Conservation (phyloP, 148 eudicot genomes). For the Rhododendron ovatum region DNA sequence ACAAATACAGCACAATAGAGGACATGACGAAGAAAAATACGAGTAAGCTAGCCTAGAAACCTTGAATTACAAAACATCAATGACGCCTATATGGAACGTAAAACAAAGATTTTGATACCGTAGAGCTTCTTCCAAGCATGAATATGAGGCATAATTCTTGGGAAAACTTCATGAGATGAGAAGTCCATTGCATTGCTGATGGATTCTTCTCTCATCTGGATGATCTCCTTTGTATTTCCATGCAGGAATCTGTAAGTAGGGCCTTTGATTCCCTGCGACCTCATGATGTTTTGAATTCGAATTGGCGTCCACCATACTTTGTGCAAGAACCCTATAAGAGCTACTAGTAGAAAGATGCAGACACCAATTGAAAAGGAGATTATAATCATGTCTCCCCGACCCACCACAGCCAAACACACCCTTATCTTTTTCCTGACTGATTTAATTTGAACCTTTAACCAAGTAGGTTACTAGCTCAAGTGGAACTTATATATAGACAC, state of each 20-base stretch:
- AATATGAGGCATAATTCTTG: conserved; percentile 15
- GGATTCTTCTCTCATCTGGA: conserved; percentile 10
- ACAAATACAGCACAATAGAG: not conserved
- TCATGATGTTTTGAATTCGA: not conserved
- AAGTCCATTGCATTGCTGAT: not conserved
- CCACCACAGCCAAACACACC: too few relatives aligned
- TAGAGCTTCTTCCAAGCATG: conserved; percentile 13
- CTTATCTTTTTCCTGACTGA: too few relatives aligned
- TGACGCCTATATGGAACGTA: not conserved
- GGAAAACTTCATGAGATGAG: conserved; percentile 11
- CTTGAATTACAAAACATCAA: too few relatives aligned
- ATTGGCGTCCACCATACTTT: conserved; percentile 3
- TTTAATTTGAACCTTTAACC: too few relatives aligned
- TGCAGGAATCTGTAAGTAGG: conserved; percentile 18
- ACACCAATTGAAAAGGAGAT: not conserved
- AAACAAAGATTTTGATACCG: not conserved
- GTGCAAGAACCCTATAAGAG: not conserved
- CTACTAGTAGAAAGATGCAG: not conserved
- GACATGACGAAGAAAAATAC: not conserved
- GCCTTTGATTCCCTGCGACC: conserved; percentile 7
- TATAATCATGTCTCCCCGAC: too few relatives aligned
- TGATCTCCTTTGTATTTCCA: conserved; percentile 23
- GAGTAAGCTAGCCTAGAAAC: too few relatives aligned
- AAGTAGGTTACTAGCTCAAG: too few relatives aligned
- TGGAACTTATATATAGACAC: too few relatives aligned